A percentile compares a stretch with the other conserved stretches of the same genome.
Conservation (phyloP, 1,284 basidiomycete species). For the Flammula alnicola region DNA sequence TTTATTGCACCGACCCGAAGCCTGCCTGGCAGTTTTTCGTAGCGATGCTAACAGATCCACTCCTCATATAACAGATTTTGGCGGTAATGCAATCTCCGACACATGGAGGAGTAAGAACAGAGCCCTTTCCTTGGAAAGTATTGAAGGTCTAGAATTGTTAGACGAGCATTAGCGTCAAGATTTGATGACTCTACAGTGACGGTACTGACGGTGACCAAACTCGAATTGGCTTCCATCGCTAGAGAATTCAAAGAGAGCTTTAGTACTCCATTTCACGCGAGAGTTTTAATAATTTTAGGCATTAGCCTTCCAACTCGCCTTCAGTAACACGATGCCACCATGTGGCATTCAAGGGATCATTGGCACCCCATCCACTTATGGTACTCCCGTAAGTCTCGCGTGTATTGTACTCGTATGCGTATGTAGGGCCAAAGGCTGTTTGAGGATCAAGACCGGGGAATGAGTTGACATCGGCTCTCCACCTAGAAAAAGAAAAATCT, state of each 20-base stretch:
- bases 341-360: constrained; percentile 80
- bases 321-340: constrained; percentile 87
- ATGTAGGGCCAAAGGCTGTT: constrained; percentile 65
- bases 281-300: background rate
- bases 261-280: background rate
- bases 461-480: constrained; percentile 63
- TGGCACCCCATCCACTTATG: constrained; percentile 63
- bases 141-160: constrained; percentile 69
- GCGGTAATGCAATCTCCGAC: constrained; percentile 63
- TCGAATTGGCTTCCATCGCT: constrained; percentile 68
- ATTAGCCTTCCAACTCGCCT: constrained; percentile 42
- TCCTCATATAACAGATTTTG: constrained; percentile 82
- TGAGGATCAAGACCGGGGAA: constrained; percentile 61
- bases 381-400: constrained; percentile 68
- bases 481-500: constrained; percentile 43
- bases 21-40: constrained; percentile 62
- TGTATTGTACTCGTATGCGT: constrained; percentile 72
- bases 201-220: constrained; percentile 58
- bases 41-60: constrained; percentile 65
- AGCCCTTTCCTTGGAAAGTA: constrained; percentile 73
- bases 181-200: too few species aligned
- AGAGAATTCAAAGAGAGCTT: background rate
- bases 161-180: too few species aligned
- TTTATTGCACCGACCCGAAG: constrained; percentile 68
- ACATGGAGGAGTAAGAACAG: constrained; percentile 59